A percentile compares a stretch with the other conserved stretches of the same genome.
phyloP scores from a whole-genome alignment of 768 basidiomycete species.

The Tricholoma furcatifolium region DNA sequence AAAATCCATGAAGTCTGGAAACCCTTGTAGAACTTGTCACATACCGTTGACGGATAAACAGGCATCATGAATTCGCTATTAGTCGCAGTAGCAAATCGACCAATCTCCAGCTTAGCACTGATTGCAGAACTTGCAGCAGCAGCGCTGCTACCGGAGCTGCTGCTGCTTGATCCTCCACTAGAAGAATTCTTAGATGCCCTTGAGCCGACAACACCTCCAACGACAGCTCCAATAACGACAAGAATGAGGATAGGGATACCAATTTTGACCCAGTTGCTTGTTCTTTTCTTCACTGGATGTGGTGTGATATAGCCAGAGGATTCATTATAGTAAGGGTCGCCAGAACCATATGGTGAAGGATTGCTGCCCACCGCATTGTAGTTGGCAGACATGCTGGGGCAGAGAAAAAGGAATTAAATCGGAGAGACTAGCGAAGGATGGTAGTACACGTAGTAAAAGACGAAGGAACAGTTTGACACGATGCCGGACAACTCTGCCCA shows the following conservation, averaged over 20 bases:
- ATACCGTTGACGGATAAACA: slow-evolving; percentile 84
- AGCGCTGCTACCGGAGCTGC: slow-evolving; percentile 36
- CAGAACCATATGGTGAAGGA: slow-evolving; percentile 42
- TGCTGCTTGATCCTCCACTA: slow-evolving; percentile 21
- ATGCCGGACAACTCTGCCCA: neutral
- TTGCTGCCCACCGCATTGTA: slow-evolving; percentile 26
- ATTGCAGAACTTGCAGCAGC: slow-evolving; percentile 57
- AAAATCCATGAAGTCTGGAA: neutral
- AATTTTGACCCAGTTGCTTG: slow-evolving; percentile 74
- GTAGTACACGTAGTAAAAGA: slow-evolving; percentile 20
- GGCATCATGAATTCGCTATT: slow-evolving; percentile 79
- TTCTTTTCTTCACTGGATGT: slow-evolving; percentile 44
- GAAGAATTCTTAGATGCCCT: slow-evolving; percentile 47
- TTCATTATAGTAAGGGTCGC: slow-evolving; percentile 67
- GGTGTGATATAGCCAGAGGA: slow-evolving; percentile 72
- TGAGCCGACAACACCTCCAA: slow-evolving; percentile 81
- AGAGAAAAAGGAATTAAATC: slow-evolving; percentile 19
- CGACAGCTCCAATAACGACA: slow-evolving; percentile 63
- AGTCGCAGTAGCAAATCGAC: slow-evolving; percentile 75
- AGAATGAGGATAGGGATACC: slow-evolving; percentile 67
- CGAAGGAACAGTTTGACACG: slow-evolving; percentile 3
- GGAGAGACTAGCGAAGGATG: slow-evolving; percentile 25
- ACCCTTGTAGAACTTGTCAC: slow-evolving; percentile 24
- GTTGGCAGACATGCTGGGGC: slow-evolving; percentile 32
- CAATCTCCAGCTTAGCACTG: slow-evolving; percentile 58